Evolutionary conservation across 495 filamentous ascomycete species (phyloP).

Genomic region (Thermothielavioides terrestris): DNA sequence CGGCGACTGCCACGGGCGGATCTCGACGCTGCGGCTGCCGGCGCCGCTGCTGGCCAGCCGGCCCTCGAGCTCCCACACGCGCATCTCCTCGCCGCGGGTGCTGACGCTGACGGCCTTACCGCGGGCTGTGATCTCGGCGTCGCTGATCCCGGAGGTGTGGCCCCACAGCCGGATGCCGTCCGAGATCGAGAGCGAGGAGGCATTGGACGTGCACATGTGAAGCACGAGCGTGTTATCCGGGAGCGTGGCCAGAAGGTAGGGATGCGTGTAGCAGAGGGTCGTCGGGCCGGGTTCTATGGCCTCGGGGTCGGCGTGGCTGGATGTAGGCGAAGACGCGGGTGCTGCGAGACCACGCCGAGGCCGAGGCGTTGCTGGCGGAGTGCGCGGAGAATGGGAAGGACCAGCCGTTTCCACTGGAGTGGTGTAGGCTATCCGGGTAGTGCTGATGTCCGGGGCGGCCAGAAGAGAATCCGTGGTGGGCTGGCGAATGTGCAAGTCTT

Average conservation of each 20-base stretch:
- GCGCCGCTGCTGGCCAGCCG: conserved; percentile 40
- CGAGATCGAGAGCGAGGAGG: conserved; percentile 57
- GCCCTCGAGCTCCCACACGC: conserved; percentile 90
- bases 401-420: conserved; percentile 19
- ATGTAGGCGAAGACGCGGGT: neutral
- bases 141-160: conserved; percentile 84
- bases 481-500: conserved; percentile 63
- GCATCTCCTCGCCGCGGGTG: conserved; percentile 70
- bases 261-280: conserved; percentile 77
- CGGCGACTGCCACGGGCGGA: conserved; percentile 33
- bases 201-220: conserved; percentile 71
- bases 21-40: conserved; percentile 32
- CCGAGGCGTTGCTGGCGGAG: conserved; percentile 19
- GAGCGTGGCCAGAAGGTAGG: conserved; percentile 81
- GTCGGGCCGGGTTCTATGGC: conserved; percentile 45
- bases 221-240: conserved; percentile 88
- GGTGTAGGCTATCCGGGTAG: conserved; percentile 39
- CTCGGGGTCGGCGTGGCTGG: conserved; percentile 1
- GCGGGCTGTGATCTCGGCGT: conserved; percentile 74
- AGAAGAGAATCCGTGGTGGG: conserved; percentile 14
- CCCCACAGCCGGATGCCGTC: conserved; percentile 78
- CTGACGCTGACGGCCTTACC: conserved; percentile 90
- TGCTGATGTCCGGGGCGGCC: conserved; percentile 37
- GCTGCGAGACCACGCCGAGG: neutral
- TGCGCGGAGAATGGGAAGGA: neutral